These are phyloP conservation scores for Termitomyces sp. DNA, from an alignment of 768 basidiomycete genomes.

Conservation along the genomic window DNA sequence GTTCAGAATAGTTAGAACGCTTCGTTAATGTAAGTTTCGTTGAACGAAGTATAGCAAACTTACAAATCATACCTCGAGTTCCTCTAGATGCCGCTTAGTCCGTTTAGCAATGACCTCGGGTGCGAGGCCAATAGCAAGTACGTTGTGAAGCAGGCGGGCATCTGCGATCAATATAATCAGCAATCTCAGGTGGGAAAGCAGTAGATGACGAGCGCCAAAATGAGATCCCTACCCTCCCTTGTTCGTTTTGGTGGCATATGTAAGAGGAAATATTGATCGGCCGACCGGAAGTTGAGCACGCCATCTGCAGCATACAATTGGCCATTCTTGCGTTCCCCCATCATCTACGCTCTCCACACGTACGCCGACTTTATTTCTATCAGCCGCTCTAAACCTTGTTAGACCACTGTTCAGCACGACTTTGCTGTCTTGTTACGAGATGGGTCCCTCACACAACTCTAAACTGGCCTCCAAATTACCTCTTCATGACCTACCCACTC, in stretches of 20 bases:
- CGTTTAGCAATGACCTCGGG: constrained; percentile 73
- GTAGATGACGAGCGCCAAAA: constrained; percentile 1
- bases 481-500: constrained; percentile 66
- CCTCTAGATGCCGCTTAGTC: constrained; percentile 74
- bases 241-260: constrained; percentile 46
- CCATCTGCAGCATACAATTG: constrained; percentile 12
- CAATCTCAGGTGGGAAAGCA: background rate
- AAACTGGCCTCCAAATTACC: constrained; percentile 28
- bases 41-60: constrained; percentile 4
- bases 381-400: constrained; percentile 6
- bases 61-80: constrained; percentile 63
- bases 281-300: constrained; percentile 22
- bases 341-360: constrained; percentile 5
- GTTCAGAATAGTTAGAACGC: constrained; percentile 78
- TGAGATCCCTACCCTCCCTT: constrained; percentile 41
- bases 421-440: constrained; percentile 17
- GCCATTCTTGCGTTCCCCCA: constrained; percentile 1
- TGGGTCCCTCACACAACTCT: constrained; percentile 37
- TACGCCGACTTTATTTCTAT: constrained; percentile 1
- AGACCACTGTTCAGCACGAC: constrained; percentile 2
- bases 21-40: constrained; percentile 26
- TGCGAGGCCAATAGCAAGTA: constrained; percentile 40
- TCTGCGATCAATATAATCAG: constrained; percentile 25
- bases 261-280: constrained; percentile 14
- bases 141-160: constrained; percentile 49